Conservation (phyloP, 225 moss, liverwort and hornwort species). For the Straminergon stramineum region DNA sequence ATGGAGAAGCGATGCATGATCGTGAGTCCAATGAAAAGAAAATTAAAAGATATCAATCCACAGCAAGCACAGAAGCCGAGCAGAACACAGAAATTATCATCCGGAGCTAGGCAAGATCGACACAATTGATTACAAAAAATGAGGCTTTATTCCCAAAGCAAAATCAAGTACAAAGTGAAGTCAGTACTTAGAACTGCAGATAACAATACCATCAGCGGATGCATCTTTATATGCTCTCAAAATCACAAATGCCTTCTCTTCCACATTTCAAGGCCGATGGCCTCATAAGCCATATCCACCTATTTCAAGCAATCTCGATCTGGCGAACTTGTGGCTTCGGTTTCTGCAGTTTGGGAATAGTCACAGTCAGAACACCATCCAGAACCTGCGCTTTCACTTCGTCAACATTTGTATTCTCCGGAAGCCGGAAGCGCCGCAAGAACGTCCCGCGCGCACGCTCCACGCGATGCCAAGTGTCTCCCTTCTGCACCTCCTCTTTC, state of each 20-base stretch:
- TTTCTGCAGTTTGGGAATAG: conserved; percentile 39
- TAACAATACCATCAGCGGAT: not conserved
- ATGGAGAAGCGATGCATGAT: not conserved
- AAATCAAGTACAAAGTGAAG: not conserved
- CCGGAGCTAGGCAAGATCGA: not conserved
- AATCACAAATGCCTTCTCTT: not conserved
- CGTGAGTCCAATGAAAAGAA: not conserved
- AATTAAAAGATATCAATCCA: not conserved
- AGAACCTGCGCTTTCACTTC: conserved; percentile 34
- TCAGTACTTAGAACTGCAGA: not conserved
- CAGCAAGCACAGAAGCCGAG: not conserved
- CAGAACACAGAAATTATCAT: not conserved
- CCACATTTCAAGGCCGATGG: not conserved
- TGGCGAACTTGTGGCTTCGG: conserved; percentile 26
- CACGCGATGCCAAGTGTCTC: conserved; percentile 38
- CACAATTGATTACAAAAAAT: not conserved
- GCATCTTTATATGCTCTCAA: not conserved
- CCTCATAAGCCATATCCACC: not conserved
- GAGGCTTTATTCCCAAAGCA: not conserved
- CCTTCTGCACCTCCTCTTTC: conserved; percentile 33
- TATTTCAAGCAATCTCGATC: conserved; percentile 4
- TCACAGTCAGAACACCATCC: conserved; percentile 49
- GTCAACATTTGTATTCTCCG: conserved; percentile 13
- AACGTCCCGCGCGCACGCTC: conserved; percentile 43
- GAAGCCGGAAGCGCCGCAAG: conserved; percentile 36